Base-by-base conservation (phyloP, 2,329 filamentous ascomycete genomes). In the Aspergillus terreus region DNA sequence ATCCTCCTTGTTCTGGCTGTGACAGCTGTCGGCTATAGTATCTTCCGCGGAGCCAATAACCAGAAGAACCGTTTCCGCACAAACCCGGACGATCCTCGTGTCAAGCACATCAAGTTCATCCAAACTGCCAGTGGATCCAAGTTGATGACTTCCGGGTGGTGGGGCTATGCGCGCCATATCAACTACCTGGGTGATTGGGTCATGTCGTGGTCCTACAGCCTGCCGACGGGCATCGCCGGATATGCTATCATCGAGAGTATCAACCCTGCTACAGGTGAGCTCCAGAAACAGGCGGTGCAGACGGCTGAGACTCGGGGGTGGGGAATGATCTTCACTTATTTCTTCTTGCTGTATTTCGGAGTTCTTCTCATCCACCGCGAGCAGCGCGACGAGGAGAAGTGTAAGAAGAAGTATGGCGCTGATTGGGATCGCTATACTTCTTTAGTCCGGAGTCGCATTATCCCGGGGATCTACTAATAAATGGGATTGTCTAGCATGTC, bases 141-240 rank as follows among this genome's bases (percentile, higher is more conserved):
- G 61, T 82, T 96, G 27, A 80, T 96, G 58, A 84, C 85, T 3
- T 87, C 88, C 0, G 92, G 92, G 50, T 97, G 92, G 92, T 96
- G 92, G 92, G 92, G 92, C 41, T 78, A 83, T 19, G 88, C 92
- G 0, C 84, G 92, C 40, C 92, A 97, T 73, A 92, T 96, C 79
- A 97, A 96, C 76, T 96, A 97, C 73, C 74, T 95, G 1, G 92
- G 92, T 47, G 92, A 97, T 75, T 96, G 92, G 92, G 79, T 94
- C 59, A 92, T 95, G 83, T 83, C 87, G 7, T 96, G 90, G 90
- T 84, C 90, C 0, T 96, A 94, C 73, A 90, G 85, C 58, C 78
- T 96, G 41, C 92, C 92, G 1, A 96, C 92, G 0, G 88, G 89
- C 1, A 70, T 95, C 53, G 87, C 91, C 0, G 92, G 92, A 11